phyloP scores from a whole-genome alignment of 2,329 filamentous ascomycete species.

The Pseudohalonectria lignicola region DNA sequence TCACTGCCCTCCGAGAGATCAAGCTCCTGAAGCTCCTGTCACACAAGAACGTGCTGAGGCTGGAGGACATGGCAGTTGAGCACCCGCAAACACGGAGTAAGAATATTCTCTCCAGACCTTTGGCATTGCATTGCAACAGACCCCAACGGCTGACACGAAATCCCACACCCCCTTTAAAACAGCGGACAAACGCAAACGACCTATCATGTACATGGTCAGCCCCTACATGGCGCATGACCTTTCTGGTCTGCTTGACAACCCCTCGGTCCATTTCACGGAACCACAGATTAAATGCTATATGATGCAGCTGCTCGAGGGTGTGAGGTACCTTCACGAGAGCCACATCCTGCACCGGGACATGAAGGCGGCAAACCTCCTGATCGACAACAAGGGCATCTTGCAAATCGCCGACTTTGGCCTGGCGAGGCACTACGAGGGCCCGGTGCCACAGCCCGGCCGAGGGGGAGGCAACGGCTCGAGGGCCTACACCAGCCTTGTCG shows the following conservation, averaged over 20 bases:
- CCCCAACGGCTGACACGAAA: not conserved
- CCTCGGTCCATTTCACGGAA: constrained; percentile 74
- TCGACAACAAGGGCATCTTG: constrained; percentile 85
- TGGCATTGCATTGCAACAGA: constrained; percentile 4
- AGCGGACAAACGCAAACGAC: constrained; percentile 69
- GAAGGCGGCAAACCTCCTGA: constrained; percentile 96
- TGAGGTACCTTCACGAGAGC: constrained; percentile 81
- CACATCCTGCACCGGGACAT: constrained; percentile 93
- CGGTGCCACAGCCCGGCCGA: constrained; percentile 61
- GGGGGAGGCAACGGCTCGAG: constrained; percentile 76
- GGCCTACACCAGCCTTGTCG: constrained; percentile 94
- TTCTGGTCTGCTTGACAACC: constrained; percentile 93
- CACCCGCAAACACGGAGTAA: constrained; percentile 50
- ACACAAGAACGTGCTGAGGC: constrained; percentile 73
- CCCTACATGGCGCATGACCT: constrained; percentile 99
- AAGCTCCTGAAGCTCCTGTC: constrained; percentile 94
- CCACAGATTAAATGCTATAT: constrained; percentile 98
- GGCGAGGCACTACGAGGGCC: constrained; percentile 84
- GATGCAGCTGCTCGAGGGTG: constrained; percentile 80
- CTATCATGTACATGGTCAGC: constrained; percentile 96
- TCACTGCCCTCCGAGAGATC: constrained; percentile 93
- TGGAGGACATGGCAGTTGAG: constrained; percentile 97
- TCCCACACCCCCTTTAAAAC: too few relatives aligned
- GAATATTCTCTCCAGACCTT: constrained; percentile 11
- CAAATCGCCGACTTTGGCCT: constrained; percentile 97